Evolutionary conservation across 768 basidiomycete species (phyloP).

Genomic region (Zangia roseola): DNA sequence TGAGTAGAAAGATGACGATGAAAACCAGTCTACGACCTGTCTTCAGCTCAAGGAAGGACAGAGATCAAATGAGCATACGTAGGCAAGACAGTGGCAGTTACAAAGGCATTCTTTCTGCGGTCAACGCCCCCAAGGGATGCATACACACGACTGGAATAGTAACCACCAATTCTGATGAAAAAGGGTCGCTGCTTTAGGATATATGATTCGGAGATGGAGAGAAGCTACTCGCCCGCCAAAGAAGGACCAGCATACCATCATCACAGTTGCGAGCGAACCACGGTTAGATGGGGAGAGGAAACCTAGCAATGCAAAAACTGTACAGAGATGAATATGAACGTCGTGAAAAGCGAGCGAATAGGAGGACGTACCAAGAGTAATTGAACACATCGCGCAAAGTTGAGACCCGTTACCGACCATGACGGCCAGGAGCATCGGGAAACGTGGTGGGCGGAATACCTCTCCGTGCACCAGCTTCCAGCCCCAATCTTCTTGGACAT

Average conservation of each 20-base stretch:
- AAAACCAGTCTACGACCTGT: conserved; percentile 65
- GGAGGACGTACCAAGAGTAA: conserved; percentile 68
- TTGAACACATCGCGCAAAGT: conserved; percentile 75
- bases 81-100: conserved; percentile 87
- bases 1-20: conserved; percentile 81
- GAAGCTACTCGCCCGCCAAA: conserved; percentile 67
- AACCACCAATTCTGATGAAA: conserved; percentile 72
- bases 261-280: conserved; percentile 79
- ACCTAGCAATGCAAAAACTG: conserved; percentile 88
- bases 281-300: conserved; percentile 96
- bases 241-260: conserved; percentile 79
- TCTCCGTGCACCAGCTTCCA: conserved; percentile 98
- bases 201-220: no score
- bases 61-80: conserved; percentile 49
- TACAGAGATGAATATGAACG: background rate
- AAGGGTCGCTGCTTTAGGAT: background rate
- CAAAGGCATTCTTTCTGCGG: conserved; percentile 76
- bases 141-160: conserved; percentile 82
- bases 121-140: conserved; percentile 69
- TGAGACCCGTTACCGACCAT: conserved; percentile 75
- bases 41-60: conserved; percentile 6
- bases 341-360: background rate
- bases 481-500: conserved; percentile 96
- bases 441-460: conserved; percentile 82
- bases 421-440: conserved; percentile 76